phyloP scores from a whole-genome alignment of 2,329 filamentous ascomycete genomes.

The Cladosporium cucumerinum region DNA sequence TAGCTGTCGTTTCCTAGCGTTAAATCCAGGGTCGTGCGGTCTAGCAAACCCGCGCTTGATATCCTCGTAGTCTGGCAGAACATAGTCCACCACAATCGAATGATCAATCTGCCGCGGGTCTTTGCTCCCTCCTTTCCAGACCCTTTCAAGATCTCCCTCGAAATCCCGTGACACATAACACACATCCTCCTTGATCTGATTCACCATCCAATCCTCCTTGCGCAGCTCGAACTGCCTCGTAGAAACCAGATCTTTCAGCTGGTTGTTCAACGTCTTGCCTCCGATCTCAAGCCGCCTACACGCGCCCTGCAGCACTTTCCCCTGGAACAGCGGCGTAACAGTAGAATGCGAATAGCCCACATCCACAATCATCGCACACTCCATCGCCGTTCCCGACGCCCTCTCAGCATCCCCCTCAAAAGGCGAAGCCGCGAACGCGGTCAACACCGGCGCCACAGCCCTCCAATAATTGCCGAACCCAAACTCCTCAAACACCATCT shows the following conservation, averaged over 20 bases:
- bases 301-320: slow-evolving; percentile 74
- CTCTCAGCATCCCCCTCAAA: slow-evolving; percentile 10
- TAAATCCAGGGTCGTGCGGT: slow-evolving; percentile 68
- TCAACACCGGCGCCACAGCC: slow-evolving; percentile 67
- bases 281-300: slow-evolving; percentile 85
- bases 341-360: slow-evolving; percentile 92
- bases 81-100: slow-evolving; percentile 78
- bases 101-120: slow-evolving; percentile 48
- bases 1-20: slow-evolving; percentile 51
- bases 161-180: slow-evolving; percentile 70
- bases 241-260: slow-evolving; percentile 84
- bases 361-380: slow-evolving; percentile 85
- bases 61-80: slow-evolving; percentile 75
- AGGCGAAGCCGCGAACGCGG: slow-evolving; percentile 47
- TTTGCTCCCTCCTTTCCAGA: slow-evolving; percentile 73
- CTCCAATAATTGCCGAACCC: slow-evolving; percentile 85
- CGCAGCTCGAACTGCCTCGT: slow-evolving; percentile 93
- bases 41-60: slow-evolving; percentile 66
- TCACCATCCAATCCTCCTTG: slow-evolving; percentile 88
- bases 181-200: slow-evolving; percentile 89
- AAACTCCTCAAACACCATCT: slow-evolving; percentile 97
- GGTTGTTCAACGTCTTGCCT: slow-evolving; percentile 89
- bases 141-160: slow-evolving; percentile 69
- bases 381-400: slow-evolving; percentile 52
- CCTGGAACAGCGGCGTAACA: slow-evolving; percentile 78